Conservation (phyloP, 345 rosid genomes). For the Clarkia xantiana region DNA sequence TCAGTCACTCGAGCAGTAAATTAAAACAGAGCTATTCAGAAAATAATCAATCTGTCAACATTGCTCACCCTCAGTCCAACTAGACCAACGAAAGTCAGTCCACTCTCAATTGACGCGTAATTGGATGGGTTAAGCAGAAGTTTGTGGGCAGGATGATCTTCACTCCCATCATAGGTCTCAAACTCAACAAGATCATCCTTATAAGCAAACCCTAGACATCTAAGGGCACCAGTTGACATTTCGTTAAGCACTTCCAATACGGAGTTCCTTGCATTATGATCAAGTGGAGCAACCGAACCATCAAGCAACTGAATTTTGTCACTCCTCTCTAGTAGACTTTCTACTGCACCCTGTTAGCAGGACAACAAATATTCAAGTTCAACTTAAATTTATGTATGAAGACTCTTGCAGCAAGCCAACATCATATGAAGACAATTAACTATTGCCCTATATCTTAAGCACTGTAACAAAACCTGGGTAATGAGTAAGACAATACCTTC, state of each 20-base stretch:
- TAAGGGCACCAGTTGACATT: slow-evolving; percentile 68
- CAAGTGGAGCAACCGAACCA: slow-evolving; percentile 52
- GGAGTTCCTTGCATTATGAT: slow-evolving; percentile 37
- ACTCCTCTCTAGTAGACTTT: slow-evolving; percentile 82
- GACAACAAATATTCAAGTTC: background rate
- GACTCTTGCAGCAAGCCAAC: background rate
- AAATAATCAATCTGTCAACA: background rate
- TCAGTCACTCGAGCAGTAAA: background rate
- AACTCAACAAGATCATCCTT: slow-evolving; percentile 41
- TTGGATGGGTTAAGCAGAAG: slow-evolving; percentile 60
- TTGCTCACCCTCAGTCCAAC: slow-evolving; percentile 74
- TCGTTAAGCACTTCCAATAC: slow-evolving; percentile 48
- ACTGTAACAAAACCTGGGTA: background rate
- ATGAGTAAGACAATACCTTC: slow-evolving; percentile 35
- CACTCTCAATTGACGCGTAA: slow-evolving; percentile 71
- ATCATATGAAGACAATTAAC: background rate
- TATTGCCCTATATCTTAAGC: background rate
- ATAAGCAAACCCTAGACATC: slow-evolving; percentile 82
- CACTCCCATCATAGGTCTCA: slow-evolving; percentile 66
- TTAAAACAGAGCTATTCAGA: background rate
- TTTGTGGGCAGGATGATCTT: slow-evolving; percentile 80
- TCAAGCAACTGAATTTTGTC: slow-evolving; percentile 53
- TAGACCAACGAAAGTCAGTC: slow-evolving; percentile 65
- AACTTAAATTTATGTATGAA: too few species aligned
- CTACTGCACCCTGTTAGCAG: slow-evolving; percentile 81